These are phyloP conservation scores for Leccinum disarticulatum DNA, from an alignment of 768 basidiomycete species.

Conservation along the genomic window DNA sequence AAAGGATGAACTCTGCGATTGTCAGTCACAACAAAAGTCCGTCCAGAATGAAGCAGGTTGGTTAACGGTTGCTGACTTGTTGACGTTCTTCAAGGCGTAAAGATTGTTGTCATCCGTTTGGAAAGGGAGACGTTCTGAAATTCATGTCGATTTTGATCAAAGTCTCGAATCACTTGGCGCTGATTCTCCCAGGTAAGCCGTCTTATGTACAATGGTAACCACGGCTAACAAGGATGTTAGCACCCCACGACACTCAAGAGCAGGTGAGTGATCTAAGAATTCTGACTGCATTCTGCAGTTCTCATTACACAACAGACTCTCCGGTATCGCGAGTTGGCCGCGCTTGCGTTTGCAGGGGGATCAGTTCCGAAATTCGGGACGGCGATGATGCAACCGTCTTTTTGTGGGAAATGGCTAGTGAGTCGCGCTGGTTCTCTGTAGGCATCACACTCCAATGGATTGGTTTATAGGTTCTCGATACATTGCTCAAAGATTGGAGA, in stretches of 20 bases:
- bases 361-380: conserved; percentile 57
- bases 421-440: conserved; percentile 24
- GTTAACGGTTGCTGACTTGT: conserved; percentile 1
- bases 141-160: conserved; percentile 84
- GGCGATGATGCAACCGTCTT: conserved; percentile 60
- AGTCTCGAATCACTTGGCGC: conserved; percentile 82
- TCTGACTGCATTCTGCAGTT: neutral
- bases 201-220: neutral
- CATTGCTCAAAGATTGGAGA: conserved; percentile 64
- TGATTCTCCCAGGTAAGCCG: conserved; percentile 76
- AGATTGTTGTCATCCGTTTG: conserved; percentile 52
- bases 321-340: conserved; percentile 61
- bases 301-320: conserved; percentile 32
- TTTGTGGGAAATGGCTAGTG: conserved; percentile 86
- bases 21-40: conserved; percentile 60
- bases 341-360: conserved; percentile 60
- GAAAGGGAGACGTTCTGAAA: conserved; percentile 60
- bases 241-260: conserved; percentile 63
- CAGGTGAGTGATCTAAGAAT: conserved; percentile 45
- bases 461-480: conserved; percentile 60
- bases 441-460: neutral
- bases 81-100: conserved; percentile 47
- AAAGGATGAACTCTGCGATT: conserved; percentile 72
- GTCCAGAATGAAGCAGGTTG: conserved; percentile 17
- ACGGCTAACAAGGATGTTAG: conserved; percentile 37